Evolutionary conservation across 2,329 filamentous ascomycete genomes (phyloP).

Genomic region (Nemania sp.): DNA sequence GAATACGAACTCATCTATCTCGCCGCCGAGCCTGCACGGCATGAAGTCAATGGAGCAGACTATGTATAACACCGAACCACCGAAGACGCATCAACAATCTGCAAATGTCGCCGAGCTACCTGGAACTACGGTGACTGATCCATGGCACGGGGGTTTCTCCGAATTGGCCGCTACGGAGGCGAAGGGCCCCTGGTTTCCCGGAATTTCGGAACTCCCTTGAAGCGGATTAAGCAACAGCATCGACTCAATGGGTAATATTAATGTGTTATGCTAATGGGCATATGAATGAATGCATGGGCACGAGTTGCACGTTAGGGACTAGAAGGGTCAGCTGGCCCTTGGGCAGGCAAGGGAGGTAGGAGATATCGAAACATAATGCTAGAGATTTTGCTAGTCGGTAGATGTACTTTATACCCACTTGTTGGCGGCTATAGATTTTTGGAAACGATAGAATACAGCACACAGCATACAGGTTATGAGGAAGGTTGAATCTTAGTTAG

Average conservation of each 20-base stretch:
- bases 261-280: neutral
- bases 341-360: neutral
- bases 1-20: constrained; percentile 7
- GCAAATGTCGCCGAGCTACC: constrained; percentile 31
- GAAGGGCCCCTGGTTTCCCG: constrained; percentile 18
- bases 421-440: constrained; percentile 15
- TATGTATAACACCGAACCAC: constrained; percentile 22
- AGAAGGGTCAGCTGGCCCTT: neutral
- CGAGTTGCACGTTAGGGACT: neutral
- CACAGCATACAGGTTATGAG: neutral
- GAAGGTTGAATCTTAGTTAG: neutral
- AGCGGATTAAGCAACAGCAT: neutral
- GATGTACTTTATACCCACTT: constrained; percentile 28
- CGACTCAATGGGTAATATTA: neutral
- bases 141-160: constrained; percentile 37
- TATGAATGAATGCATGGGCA: neutral
- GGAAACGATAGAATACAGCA: constrained; percentile 15
- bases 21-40: constrained; percentile 22
- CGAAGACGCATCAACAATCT: constrained; percentile 22
- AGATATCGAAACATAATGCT: constrained; percentile 1
- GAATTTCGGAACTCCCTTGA: constrained; percentile 32
- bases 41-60: constrained; percentile 31
- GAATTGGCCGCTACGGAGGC: constrained; percentile 34
- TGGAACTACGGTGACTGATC: constrained; percentile 32
- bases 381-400: constrained; percentile 7